Conservation (phyloP, 2,329 filamentous ascomycete genomes). For the Aureobasidium vineae region DNA sequence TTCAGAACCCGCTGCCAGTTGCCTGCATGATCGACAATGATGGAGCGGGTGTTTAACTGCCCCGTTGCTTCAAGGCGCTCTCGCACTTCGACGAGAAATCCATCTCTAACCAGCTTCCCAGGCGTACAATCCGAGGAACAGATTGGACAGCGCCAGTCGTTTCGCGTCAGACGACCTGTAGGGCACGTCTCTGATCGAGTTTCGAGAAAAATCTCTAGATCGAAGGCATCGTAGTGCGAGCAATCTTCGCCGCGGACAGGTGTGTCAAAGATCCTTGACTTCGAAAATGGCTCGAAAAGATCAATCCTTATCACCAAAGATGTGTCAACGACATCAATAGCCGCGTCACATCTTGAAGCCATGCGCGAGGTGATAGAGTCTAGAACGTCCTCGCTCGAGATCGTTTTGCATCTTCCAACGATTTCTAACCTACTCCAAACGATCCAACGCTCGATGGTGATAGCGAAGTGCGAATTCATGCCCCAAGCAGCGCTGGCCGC, state of each 20-base stretch:
- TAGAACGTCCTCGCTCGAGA: not conserved
- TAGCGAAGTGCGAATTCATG: not conserved
- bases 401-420: slow-evolving; percentile 3
- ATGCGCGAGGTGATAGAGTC: not conserved
- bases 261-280: not conserved
- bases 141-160: not conserved
- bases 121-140: not conserved
- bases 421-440: slow-evolving; percentile 5
- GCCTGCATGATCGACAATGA: slow-evolving; percentile 63
- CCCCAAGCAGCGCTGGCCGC: not conserved
- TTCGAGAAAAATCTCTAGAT: not conserved
- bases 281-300: not conserved
- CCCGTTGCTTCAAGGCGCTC: slow-evolving; percentile 47
- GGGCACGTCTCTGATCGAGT: not conserved
- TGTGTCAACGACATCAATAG: not conserved
- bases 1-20: slow-evolving; percentile 52
- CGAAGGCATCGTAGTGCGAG: not conserved
- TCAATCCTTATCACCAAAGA: not conserved
- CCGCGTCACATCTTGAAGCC: not conserved
- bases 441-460: slow-evolving; percentile 10
- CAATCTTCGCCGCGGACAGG: not conserved
- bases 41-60: slow-evolving; percentile 55
- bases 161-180: not conserved
- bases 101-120: not conserved
- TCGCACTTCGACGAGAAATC: not conserved